Evolutionary conservation across 75 land plant species (phyloP).

Genomic region (Pinus tabuliformis): DNA sequence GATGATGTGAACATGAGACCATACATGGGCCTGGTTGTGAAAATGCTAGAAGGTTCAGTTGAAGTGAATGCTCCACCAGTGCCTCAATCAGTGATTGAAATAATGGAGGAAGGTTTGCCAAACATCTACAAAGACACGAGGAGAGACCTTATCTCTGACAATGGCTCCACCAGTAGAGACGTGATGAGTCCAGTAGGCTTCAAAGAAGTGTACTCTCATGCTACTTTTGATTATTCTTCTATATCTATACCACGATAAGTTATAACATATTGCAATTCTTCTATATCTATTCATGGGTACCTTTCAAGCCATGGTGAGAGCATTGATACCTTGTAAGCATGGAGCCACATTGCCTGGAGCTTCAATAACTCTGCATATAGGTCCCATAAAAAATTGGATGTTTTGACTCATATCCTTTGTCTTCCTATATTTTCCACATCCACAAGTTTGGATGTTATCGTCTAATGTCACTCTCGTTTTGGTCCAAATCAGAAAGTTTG

Average conservation of each 20-base stretch:
- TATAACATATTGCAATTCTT: no score
- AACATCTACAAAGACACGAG: slow-evolving; percentile 4
- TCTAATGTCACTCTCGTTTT: no score
- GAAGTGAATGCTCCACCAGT: slow-evolving; percentile 38
- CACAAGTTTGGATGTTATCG: no score
- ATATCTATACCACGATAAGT: slow-evolving; percentile 4
- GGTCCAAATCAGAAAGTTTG: no score
- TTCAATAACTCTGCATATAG: no score
- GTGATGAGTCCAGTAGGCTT: not conserved
- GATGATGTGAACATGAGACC: slow-evolving; percentile 63
- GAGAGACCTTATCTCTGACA: not conserved
- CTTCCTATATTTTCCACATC: no score
- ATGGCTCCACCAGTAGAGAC: slow-evolving; percentile 3
- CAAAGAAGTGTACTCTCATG: not conserved
- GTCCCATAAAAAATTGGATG: no score
- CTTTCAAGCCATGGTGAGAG: no score
- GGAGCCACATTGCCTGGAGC: no score
- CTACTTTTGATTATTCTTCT: slow-evolving; percentile 9
- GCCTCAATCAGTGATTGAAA: slow-evolving; percentile 8
- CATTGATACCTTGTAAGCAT: no score
- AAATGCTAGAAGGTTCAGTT: slow-evolving; percentile 60
- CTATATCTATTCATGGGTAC: no score
- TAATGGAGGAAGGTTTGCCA: slow-evolving; percentile 11
- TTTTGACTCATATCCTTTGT: no score
- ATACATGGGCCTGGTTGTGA: slow-evolving; percentile 56